These are phyloP conservation scores for Cucumis hystrix DNA, from an alignment of 306 rosid genomes.

Conservation along the genomic window DNA sequence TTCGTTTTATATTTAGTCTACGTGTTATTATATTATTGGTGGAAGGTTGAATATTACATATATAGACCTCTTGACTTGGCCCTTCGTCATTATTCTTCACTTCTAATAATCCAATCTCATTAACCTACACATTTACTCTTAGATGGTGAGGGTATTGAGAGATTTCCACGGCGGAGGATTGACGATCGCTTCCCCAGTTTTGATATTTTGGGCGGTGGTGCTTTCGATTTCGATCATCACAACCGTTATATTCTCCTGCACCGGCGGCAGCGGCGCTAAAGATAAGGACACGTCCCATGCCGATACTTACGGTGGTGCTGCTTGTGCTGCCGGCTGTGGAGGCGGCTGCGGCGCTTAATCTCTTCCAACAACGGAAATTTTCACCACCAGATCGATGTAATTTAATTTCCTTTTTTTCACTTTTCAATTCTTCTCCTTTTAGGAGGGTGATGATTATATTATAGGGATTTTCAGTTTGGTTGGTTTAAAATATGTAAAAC, in stretches of 20 bases:
- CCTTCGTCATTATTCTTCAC: neutral
- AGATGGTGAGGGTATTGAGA: conserved; percentile 43
- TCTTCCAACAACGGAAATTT: neutral
- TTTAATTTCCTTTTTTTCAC: neutral
- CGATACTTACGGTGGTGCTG: conserved; percentile 17
- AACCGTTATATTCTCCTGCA: conserved; percentile 42
- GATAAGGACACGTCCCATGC: conserved; percentile 17
- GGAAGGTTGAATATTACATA: neutral
- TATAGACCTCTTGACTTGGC: neutral
- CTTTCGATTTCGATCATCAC: conserved; percentile 26
- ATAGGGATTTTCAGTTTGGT: neutral
- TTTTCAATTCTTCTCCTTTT: neutral
- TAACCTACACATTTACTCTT: too few relatives aligned
- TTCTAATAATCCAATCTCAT: neutral
- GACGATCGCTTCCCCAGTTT: conserved; percentile 1
- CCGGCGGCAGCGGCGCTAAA: conserved; percentile 40
- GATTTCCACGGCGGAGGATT: conserved; percentile 16
- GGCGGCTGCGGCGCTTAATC: conserved; percentile 20
- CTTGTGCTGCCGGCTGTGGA: conserved; percentile 26
- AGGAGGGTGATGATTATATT: neutral
- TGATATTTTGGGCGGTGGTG: conserved; percentile 30
- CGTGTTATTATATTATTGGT: neutral
- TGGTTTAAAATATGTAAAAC: neutral
- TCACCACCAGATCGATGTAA: neutral
- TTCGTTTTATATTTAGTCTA: neutral